Conservation (phyloP, 306 rosid species). For the Dalbergia cultrata region DNA sequence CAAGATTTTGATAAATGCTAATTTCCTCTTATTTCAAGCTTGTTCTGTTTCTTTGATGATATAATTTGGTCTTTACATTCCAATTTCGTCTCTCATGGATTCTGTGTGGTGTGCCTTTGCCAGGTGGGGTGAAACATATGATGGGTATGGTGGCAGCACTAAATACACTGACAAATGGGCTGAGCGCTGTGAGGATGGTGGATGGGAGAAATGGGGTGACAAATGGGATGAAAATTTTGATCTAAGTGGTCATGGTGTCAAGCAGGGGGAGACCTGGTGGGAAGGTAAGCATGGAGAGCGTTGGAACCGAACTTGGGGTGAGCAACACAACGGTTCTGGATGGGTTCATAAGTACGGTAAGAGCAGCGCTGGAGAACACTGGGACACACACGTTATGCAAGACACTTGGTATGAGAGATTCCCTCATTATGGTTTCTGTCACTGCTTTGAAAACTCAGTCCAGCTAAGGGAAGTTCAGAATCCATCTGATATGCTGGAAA, state of each 20-base stretch:
- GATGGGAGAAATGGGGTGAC: slow-evolving; percentile 99
- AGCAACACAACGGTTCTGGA: slow-evolving; percentile 88
- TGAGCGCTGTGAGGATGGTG: slow-evolving; percentile 74
- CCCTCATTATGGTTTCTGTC: slow-evolving; percentile 90
- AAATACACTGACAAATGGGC: slow-evolving; percentile 99
- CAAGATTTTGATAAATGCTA: slow-evolving; percentile 17
- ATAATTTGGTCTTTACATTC: neutral
- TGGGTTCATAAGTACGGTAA: slow-evolving; percentile 97
- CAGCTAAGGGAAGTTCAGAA: slow-evolving; percentile 86
- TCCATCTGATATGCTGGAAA: slow-evolving; percentile 60
- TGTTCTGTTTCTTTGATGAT: neutral
- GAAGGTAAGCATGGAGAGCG: slow-evolving; percentile 80
- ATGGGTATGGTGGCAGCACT: slow-evolving; percentile 86
- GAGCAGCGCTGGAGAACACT: slow-evolving; percentile 97
- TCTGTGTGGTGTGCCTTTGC: slow-evolving; percentile 25
- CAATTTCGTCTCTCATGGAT: neutral
- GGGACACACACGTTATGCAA: slow-evolving; percentile 86
- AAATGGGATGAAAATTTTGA: slow-evolving; percentile 98
- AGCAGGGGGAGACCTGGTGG: slow-evolving; percentile 99
- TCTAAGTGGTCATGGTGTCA: slow-evolving; percentile 68
- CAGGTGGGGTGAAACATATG: slow-evolving; percentile 98
- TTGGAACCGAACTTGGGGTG: slow-evolving; percentile 99
- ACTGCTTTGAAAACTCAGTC: slow-evolving; percentile 85
- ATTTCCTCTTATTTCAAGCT: neutral
- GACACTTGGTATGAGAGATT: slow-evolving; percentile 94